These are phyloP conservation scores for Cutaneotrichosporon cyanovorans DNA, from an alignment of 1,284 basidiomycete genomes.

Conservation along the genomic window DNA sequence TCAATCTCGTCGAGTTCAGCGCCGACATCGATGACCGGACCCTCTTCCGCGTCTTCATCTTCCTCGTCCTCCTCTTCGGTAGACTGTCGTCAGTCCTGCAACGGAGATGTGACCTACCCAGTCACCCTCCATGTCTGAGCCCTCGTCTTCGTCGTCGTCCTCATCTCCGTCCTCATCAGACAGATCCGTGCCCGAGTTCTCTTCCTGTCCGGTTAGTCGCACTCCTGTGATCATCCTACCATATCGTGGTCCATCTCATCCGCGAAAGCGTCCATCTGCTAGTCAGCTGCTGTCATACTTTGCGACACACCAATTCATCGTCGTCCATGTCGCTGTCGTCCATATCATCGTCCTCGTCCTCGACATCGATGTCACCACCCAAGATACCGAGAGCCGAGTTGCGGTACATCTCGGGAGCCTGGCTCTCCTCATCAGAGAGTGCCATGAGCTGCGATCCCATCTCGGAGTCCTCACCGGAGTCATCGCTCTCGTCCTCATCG, in stretches of 20 bases:
- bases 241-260: slow-evolving; percentile 34
- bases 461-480: slow-evolving; percentile 14
- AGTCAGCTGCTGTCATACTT: background rate
- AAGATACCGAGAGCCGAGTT: slow-evolving; percentile 95
- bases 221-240: background rate
- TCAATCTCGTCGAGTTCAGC: slow-evolving; percentile 25
- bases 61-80: slow-evolving; percentile 37
- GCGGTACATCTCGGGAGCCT: slow-evolving; percentile 77
- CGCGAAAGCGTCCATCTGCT: slow-evolving; percentile 22
- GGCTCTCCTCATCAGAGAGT: slow-evolving; percentile 54
- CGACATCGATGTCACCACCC: slow-evolving; percentile 52
- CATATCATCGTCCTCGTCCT: slow-evolving; percentile 64
- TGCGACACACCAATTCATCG: slow-evolving; percentile 49
- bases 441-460: slow-evolving; percentile 46
- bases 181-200: slow-evolving; percentile 52
- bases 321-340: slow-evolving; percentile 73
- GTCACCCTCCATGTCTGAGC: slow-evolving; percentile 23
- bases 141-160: slow-evolving; percentile 44
- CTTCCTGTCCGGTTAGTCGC: slow-evolving; percentile 38
- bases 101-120: slow-evolving; percentile 21
- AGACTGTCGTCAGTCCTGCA: slow-evolving; percentile 5
- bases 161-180: slow-evolving; percentile 40
- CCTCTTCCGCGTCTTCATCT: slow-evolving; percentile 30
- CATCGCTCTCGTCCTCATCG: slow-evolving; percentile 21
- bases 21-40: slow-evolving; percentile 10